phyloP scores from a whole-genome alignment of 2,329 filamentous ascomycete genomes.

The Xylaria polymorpha region DNA sequence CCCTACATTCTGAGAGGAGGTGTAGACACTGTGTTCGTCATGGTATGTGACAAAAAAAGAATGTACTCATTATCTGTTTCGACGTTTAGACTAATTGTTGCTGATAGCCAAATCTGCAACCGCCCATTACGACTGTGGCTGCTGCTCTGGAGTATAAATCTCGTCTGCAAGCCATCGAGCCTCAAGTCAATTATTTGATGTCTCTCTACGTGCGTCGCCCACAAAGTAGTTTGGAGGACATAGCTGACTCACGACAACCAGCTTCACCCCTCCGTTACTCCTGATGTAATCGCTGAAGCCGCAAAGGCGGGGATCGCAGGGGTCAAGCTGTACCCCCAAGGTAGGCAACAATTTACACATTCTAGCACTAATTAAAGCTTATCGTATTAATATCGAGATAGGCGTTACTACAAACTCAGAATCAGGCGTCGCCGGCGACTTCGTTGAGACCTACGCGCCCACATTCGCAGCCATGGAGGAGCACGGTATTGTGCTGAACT shows the following conservation, averaged over 20 bases:
- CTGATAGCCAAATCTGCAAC: conserved; percentile 37
- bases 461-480: conserved; percentile 92
- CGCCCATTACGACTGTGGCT: conserved; percentile 53
- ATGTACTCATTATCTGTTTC: conserved; percentile 24
- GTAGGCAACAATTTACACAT: conserved; percentile 44
- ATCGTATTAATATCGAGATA: conserved; percentile 40
- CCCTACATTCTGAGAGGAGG: conserved; percentile 69
- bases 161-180: conserved; percentile 68
- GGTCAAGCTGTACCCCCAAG: conserved; percentile 76
- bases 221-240: conserved; percentile 29
- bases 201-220: conserved; percentile 67
- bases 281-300: conserved; percentile 77
- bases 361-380: conserved; percentile 46
- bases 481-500: conserved; percentile 83
- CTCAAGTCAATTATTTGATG: conserved; percentile 77
- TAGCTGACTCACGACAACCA: conserved; percentile 40
- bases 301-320: conserved; percentile 76
- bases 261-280: conserved; percentile 71
- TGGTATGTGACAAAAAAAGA: conserved; percentile 42
- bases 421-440: conserved; percentile 75
- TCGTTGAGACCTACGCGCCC: conserved; percentile 72
- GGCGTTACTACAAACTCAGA: conserved; percentile 75
- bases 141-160: conserved; percentile 75
- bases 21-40: conserved; percentile 71
- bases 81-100: conserved; percentile 33